Evolutionary conservation across 257 asterid species (phyloP).

Genomic region (Capsicum chinense): DNA sequence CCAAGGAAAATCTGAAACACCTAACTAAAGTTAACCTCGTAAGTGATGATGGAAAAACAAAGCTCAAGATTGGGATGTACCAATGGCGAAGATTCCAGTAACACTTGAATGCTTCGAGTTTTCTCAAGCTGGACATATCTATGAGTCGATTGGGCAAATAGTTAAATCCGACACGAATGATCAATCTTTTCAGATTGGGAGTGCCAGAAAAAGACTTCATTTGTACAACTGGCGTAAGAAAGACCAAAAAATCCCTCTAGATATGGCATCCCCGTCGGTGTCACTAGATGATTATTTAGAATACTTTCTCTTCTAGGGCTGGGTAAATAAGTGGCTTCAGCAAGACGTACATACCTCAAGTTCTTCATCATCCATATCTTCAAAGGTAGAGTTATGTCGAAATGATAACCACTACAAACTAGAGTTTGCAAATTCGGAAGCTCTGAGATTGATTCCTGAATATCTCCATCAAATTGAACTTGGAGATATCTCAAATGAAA

Average conservation of each 20-base stretch:
- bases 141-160: neutral
- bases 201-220: neutral
- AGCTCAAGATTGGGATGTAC: neutral
- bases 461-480: neutral
- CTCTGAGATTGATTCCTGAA: neutral
- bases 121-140: neutral
- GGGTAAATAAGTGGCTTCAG: neutral
- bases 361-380: slow-evolving; percentile 10
- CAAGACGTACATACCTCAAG: neutral
- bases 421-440: neutral
- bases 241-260: neutral
- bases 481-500: slow-evolving; percentile 11
- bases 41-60: neutral
- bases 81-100: neutral
- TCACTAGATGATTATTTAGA: no score
- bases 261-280: neutral
- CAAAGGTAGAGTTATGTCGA: neutral
- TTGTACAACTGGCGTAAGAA: neutral
- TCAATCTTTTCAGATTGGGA: neutral
- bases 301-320: neutral
- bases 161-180: neutral
- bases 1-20: neutral
- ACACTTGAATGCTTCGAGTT: neutral
- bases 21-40: neutral
- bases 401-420: neutral